Conservation (phyloP, 345 rosid species). For the Eutrema yunnanense region DNA sequence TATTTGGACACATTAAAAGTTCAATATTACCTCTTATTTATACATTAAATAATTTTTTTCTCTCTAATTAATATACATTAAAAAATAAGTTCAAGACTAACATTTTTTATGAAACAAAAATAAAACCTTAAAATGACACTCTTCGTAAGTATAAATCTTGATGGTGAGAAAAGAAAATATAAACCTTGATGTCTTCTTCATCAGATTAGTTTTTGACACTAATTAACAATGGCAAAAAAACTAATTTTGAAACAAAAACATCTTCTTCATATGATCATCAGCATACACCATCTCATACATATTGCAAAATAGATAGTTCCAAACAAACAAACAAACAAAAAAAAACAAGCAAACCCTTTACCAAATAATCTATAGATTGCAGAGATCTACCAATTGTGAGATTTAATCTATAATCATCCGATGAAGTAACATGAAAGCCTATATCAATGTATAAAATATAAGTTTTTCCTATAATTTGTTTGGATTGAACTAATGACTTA, state of each 20-base stretch:
- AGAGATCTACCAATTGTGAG: background rate
- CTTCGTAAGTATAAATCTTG: background rate
- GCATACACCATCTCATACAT: background rate
- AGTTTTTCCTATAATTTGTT: conserved; percentile 5
- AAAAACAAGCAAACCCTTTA: background rate
- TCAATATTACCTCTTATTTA: no score
- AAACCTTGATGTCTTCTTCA: background rate
- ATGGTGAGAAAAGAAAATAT: background rate
- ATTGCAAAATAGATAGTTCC: background rate
- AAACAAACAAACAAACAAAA: background rate
- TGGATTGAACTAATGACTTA: background rate
- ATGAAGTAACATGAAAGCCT: background rate
- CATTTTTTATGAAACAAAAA: no score
- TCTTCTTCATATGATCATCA: background rate
- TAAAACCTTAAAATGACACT: no score
- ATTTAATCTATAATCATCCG: background rate
- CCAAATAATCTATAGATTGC: background rate
- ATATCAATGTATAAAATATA: background rate
- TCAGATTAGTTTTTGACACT: background rate
- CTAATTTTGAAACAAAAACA: background rate
- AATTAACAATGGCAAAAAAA: background rate
- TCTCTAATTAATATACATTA: no score
- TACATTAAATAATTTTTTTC: no score
- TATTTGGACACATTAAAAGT: no score
- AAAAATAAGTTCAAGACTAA: no score